Evolutionary conservation across 2,329 filamentous ascomycete species (phyloP).

Genomic region (Cytospora paraplurivora): DNA sequence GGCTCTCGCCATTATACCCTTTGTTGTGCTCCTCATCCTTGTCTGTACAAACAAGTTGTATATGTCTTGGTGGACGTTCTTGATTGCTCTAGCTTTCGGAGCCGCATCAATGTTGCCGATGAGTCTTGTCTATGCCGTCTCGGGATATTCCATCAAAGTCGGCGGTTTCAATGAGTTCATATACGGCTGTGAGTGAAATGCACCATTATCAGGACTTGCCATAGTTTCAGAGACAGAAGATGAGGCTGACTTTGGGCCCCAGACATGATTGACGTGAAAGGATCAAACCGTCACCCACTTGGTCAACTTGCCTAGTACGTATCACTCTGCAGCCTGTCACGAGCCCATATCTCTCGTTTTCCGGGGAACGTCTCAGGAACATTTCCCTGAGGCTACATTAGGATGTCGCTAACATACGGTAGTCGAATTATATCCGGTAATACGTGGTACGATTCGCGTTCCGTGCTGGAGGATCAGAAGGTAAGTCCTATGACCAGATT

Average conservation of each 20-base stretch:
- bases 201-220: too few species aligned
- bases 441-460: conserved; percentile 29
- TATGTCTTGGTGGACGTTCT: conserved; percentile 31
- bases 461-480: conserved; percentile 31
- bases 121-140: conserved; percentile 31
- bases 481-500: neutral
- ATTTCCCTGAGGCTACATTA: neutral
- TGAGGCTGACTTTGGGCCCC: neutral
- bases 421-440: conserved; percentile 30
- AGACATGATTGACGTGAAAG: conserved; percentile 30
- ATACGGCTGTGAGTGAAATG: conserved; percentile 26
- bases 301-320: conserved; percentile 30
- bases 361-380: neutral
- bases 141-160: conserved; percentile 30
- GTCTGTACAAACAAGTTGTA: conserved; percentile 29
- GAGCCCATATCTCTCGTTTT: neutral
- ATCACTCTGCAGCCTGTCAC: neutral
- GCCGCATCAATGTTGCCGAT: conserved; percentile 31
- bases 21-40: conserved; percentile 29
- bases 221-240: neutral
- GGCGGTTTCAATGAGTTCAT: conserved; percentile 31
- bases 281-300: conserved; percentile 23
- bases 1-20: conserved; percentile 16
- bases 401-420: neutral
- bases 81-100: conserved; percentile 31